Percentiles rank a stretch among this genome's conserved stretches.
Evolutionary conservation across 441 rosid genomes (phyloP).

Genomic region (Jatropha multifida): DNA sequence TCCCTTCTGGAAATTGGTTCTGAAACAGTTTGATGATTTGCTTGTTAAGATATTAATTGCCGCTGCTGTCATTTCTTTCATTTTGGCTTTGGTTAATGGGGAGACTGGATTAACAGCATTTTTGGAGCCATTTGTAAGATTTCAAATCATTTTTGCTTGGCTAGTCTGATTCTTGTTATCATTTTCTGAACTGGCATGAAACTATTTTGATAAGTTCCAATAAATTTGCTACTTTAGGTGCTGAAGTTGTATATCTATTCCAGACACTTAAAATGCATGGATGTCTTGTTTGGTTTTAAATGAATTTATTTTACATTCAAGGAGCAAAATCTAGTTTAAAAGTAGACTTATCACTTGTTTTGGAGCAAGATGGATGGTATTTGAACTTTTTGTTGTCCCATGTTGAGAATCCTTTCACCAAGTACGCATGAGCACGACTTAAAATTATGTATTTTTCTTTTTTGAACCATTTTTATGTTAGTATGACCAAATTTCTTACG

Average conservation of each 20-base stretch:
- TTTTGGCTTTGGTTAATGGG: constrained; percentile 92
- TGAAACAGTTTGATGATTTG: constrained; percentile 97
- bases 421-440: not conserved
- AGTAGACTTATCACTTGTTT: not conserved
- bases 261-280: not conserved
- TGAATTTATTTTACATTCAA: not conserved
- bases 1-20: constrained; percentile 94
- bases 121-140: constrained; percentile 97
- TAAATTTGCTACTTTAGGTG: not conserved
- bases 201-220: not conserved
- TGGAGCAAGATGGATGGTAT: not conserved
- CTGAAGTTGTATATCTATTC: not conserved
- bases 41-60: constrained; percentile 97
- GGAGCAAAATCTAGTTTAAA: not conserved
- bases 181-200: not conserved
- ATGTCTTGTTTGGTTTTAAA: not conserved
- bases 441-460: not conserved
- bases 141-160: constrained; percentile 8
- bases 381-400: too few species aligned
- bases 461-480: not conserved
- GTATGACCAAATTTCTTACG: too few species aligned
- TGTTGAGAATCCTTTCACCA: not conserved
- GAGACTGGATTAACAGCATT: constrained; percentile 97
- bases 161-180: not conserved
- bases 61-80: constrained; percentile 83